Conservation (phyloP, 768 basidiomycete species). For the Scleroderma bovista region DNA sequence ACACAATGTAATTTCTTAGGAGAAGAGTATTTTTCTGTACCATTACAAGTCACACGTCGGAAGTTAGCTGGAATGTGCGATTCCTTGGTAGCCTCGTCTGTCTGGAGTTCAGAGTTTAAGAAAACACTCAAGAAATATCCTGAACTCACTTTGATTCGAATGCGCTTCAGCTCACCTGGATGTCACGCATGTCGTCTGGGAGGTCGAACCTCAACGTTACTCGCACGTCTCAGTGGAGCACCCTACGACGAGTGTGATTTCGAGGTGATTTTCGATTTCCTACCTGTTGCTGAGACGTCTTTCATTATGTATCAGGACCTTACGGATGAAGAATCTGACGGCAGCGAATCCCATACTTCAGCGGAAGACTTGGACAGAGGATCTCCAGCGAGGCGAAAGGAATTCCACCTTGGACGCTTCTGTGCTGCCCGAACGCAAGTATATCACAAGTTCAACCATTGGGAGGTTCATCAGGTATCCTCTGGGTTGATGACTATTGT, state of each 20-base stretch:
- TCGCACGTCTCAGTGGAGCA: constrained; percentile 56
- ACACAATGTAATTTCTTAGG: constrained; percentile 25
- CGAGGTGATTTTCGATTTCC: constrained; percentile 36
- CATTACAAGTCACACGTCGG: constrained; percentile 60
- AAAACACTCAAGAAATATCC: constrained; percentile 62
- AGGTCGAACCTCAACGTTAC: constrained; percentile 57
- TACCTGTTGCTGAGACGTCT: neutral
- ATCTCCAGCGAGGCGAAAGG: constrained; percentile 15
- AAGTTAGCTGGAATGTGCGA: constrained; percentile 67
- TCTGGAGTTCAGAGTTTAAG: constrained; percentile 74
- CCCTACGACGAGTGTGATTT: constrained; percentile 73
- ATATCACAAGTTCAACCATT: constrained; percentile 72
- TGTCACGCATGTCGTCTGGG: constrained; percentile 86
- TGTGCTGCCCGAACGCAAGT: constrained; percentile 64
- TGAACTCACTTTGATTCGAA: constrained; percentile 43
- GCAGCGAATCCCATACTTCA: neutral
- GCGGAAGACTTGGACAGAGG: constrained; percentile 7
- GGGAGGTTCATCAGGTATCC: constrained; percentile 57
- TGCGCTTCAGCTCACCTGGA: constrained; percentile 52
- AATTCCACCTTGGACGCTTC: constrained; percentile 72
- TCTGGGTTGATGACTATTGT: neutral
- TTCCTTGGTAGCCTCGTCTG: constrained; percentile 76
- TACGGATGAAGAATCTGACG: constrained; percentile 16
- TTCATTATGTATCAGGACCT: constrained; percentile 12
- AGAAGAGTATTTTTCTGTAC: constrained; percentile 69